Conservation (phyloP, 208 protist species). For the Leishmania guyanensis region DNA sequence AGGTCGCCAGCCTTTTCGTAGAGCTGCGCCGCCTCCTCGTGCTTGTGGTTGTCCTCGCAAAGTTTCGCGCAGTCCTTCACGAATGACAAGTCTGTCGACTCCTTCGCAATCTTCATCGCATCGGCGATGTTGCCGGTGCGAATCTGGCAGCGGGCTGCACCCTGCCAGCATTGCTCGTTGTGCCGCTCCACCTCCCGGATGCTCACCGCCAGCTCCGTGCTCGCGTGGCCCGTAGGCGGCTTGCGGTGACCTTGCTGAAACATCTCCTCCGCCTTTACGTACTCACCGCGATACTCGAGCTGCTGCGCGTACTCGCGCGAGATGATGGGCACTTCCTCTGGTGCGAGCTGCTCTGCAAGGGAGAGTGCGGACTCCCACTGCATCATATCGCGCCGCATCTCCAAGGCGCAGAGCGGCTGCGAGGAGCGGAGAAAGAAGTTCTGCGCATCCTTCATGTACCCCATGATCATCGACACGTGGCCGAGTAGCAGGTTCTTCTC, state of each 20-base stretch:
- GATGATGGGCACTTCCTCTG: conserved; percentile 89
- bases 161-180: conserved; percentile 83
- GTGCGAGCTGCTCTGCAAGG: conserved; percentile 92
- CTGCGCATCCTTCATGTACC: conserved; percentile 94
- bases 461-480: conserved; percentile 94
- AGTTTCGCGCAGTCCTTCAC: conserved; percentile 93
- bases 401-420: conserved; percentile 91
- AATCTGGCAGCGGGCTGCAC: conserved; percentile 89
- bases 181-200: conserved; percentile 76
- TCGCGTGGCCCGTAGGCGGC: conserved; percentile 75
- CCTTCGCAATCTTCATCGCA: conserved; percentile 84
- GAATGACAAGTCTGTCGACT: conserved; percentile 68
- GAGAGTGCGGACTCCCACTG: conserved; percentile 96
- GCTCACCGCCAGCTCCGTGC: conserved; percentile 75
- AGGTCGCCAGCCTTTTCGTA: conserved; percentile 93
- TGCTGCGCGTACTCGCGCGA: conserved; percentile 95
- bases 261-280: conserved; percentile 89
- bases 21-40: conserved; percentile 93
- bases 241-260: conserved; percentile 70
- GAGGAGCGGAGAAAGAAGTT: conserved; percentile 92
- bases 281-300: conserved; percentile 96
- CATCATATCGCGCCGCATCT: conserved; percentile 97
- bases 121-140: conserved; percentile 84
- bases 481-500: conserved; percentile 95
- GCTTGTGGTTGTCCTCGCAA: conserved; percentile 92